phyloP scores from a whole-genome alignment of 2,329 filamentous ascomycete species.

The Xylaria sp. region DNA sequence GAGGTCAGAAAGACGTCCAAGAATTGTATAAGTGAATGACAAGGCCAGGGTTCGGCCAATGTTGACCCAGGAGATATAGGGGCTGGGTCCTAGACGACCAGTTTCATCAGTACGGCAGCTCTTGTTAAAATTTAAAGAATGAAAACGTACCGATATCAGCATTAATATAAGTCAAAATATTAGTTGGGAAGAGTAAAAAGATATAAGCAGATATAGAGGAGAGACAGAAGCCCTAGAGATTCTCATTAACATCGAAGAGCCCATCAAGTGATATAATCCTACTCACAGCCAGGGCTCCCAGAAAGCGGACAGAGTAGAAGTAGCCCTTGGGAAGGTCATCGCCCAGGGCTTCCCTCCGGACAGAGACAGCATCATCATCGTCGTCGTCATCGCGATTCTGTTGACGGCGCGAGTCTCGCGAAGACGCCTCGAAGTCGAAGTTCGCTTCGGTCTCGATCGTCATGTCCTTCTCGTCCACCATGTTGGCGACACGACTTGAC shows the following conservation, averaged over 20 bases:
- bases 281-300: slow-evolving; percentile 49
- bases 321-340: slow-evolving; percentile 52
- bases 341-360: slow-evolving; percentile 50
- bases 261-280: background rate
- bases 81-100: slow-evolving; percentile 45
- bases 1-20: slow-evolving; percentile 54
- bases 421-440: slow-evolving; percentile 24
- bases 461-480: slow-evolving; percentile 23
- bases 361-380: slow-evolving; percentile 48
- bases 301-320: slow-evolving; percentile 50
- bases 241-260: slow-evolving; percentile 22
- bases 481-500: slow-evolving; percentile 5
- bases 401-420: slow-evolving; percentile 15
- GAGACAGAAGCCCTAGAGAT: slow-evolving; percentile 50
- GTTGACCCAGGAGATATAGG: slow-evolving; percentile 51
- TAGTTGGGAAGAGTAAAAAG: slow-evolving; percentile 53
- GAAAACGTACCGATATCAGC: slow-evolving; percentile 48
- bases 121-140: background rate
- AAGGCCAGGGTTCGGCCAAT: slow-evolving; percentile 51
- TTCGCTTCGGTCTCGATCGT: slow-evolving; percentile 18
- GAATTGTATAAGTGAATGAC: slow-evolving; percentile 52
- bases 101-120: slow-evolving; percentile 3
- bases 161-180: slow-evolving; percentile 52
- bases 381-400: slow-evolving; percentile 55
- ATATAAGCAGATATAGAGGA: slow-evolving; percentile 53